phyloP scores from a whole-genome alignment of 75 land plant species.

The Sequoia sempervirens region DNA sequence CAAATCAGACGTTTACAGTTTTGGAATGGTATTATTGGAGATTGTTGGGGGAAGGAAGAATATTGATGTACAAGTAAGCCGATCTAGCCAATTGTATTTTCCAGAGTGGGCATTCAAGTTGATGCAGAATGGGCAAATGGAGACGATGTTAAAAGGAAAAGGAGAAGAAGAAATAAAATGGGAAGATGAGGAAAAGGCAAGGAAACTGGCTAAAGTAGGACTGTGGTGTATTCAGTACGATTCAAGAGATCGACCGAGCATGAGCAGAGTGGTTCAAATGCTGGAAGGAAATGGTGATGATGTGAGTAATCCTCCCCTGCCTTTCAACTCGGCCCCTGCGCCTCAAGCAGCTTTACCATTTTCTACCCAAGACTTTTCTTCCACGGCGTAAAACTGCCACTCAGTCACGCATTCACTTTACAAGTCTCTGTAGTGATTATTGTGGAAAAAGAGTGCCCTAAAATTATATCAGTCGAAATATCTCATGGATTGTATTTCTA shows the following conservation, averaged over 20 bases:
- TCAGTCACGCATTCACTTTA: too few species aligned
- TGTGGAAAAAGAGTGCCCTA: too few species aligned
- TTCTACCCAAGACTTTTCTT: background rate
- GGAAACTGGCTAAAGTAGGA: constrained; percentile 6
- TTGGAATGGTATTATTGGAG: constrained; percentile 26
- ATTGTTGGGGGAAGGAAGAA: constrained; percentile 17
- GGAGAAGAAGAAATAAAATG: background rate
- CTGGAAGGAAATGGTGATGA: constrained; percentile 6
- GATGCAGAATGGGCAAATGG: background rate
- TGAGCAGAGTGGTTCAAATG: constrained; percentile 21
- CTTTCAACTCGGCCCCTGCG: background rate
- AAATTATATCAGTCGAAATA: too few species aligned
- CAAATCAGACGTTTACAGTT: constrained; percentile 30
- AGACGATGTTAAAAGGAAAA: background rate
- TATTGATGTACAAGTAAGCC: background rate
- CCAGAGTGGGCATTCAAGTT: background rate
- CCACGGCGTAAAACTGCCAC: too few species aligned
- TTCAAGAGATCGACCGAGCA: constrained; percentile 10
- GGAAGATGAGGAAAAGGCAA: background rate
- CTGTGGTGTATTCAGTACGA: constrained; percentile 23
- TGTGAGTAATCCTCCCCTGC: constrained; percentile 9
- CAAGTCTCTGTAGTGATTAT: too few species aligned
- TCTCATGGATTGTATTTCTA: too few species aligned
- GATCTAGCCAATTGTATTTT: background rate
- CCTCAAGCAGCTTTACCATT: background rate